Evolutionary conservation across 2,329 filamentous ascomycete species (phyloP), one percentile per base, ranked within the genome.

Genomic region (Colletotrichum agaves): DNA sequence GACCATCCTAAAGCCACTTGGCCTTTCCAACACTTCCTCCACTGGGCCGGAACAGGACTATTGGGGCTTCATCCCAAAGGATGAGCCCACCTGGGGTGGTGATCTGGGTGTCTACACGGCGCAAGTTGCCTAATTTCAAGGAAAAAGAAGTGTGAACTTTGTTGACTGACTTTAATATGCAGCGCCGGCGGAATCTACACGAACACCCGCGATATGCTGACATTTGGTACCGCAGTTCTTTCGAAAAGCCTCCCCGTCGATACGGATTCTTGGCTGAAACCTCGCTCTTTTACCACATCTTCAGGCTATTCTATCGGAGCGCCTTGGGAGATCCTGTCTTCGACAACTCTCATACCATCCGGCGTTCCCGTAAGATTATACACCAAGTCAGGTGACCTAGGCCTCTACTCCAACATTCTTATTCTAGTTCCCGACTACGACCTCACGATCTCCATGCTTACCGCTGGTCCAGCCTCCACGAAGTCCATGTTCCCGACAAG

Each of bases 251-350:
- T 84, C 12, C 76, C 84, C 3, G 71, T 72, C 11, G 67, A 78
- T 46, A 83, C 84, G 0, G 74, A 79, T 3, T 73, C 75, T n/a
- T 85, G 83, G 83, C 75, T 85, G 69, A 83, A 84, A 69, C 83
- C 80, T 3, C 73, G 73, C 4, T 72, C 75, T n/a, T 77, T 77
- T 71, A 83, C 81, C 3, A 78, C 78, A 1, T 78, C 75, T 2
- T 73, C 74, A 58, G 77, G 76, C 4, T 75, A 78, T 58, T 78
- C 77, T 3, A 68, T 80, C n/a, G 78, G 78, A 19, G 76, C 73
- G 3, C 76, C 75, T 2, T 78, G 77, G 77, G 76, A 78, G 57
- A 78, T 78, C 57, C 61, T 73, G 8, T 75, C 77, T 33, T 75
- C 77, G 5, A 72, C 71, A 6, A 77, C 72, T 2, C 71, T 75